A percentile compares a stretch with the other conserved stretches of the same genome.
Conservation (phyloP, 441 rosid species). For the Adansonia madagascariensis region DNA sequence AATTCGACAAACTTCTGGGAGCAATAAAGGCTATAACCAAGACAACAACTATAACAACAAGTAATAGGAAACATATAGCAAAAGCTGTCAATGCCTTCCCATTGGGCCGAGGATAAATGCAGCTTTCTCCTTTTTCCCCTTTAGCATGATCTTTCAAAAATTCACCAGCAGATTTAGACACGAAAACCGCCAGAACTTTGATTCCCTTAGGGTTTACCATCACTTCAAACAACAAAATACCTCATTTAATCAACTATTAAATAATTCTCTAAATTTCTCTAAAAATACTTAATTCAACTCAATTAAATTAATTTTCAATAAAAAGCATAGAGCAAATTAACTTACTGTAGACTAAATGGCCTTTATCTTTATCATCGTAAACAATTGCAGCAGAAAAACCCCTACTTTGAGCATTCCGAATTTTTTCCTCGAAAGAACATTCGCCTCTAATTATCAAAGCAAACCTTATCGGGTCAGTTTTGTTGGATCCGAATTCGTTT, state of each 20-base stretch:
- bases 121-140: constrained; percentile 57
- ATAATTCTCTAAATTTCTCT: constrained; percentile 15
- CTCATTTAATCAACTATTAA: constrained; percentile 15
- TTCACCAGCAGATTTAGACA: constrained; percentile 59
- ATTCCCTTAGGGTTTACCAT: constrained; percentile 56
- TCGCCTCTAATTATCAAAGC: constrained; percentile 64
- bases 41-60: constrained; percentile 50
- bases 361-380: constrained; percentile 54
- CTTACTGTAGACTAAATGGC: constrained; percentile 69
- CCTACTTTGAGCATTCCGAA: constrained; percentile 51
- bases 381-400: constrained; percentile 69
- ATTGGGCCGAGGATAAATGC: constrained; percentile 47
- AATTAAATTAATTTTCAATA: neutral
- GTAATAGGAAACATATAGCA: constrained; percentile 61
- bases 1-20: constrained; percentile 53
- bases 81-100: constrained; percentile 64
- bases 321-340: neutral
- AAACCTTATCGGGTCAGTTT: constrained; percentile 39
- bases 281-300: constrained; percentile 7
- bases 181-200: constrained; percentile 57
- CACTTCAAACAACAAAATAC: constrained; percentile 48
- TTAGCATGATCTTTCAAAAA: constrained; percentile 51
- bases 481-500: constrained; percentile 36
- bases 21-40: constrained; percentile 48
- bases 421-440: constrained; percentile 70